phyloP scores from a whole-genome alignment of 2,329 filamentous ascomycete species.

The Leptographium lundbergii region DNA sequence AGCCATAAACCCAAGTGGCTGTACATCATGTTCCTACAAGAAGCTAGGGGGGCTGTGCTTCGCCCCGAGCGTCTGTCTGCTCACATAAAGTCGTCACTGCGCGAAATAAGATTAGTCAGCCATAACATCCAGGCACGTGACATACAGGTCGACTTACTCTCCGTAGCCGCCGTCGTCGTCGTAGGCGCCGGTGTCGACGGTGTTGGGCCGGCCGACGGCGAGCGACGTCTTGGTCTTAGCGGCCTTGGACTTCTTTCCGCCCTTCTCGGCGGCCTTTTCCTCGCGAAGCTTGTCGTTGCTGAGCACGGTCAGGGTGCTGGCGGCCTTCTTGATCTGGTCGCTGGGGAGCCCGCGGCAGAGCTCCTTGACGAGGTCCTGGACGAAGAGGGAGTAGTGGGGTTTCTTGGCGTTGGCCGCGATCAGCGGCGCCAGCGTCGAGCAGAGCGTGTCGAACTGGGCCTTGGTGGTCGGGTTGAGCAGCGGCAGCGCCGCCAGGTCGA shows the following conservation, averaged over 20 bases:
- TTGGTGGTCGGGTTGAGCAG: conserved; percentile 87
- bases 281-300: conserved; percentile 98
- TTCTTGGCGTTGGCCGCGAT: conserved; percentile 68
- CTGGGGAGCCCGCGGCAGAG: conserved; percentile 78
- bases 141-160: conserved; percentile 49
- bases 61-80: conserved; percentile 9
- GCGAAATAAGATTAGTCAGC: neutral
- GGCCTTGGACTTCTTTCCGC: conserved; percentile 92
- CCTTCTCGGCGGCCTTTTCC: conserved; percentile 89
- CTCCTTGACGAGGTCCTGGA: conserved; percentile 82
- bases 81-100: conserved; percentile 64
- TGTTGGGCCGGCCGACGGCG: conserved; percentile 48
- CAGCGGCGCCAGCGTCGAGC: conserved; percentile 67
- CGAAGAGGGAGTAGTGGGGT: conserved; percentile 77
- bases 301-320: conserved; percentile 74
- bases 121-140: neutral
- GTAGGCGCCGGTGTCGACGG: conserved; percentile 59
- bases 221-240: conserved; percentile 88
- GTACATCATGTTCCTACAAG: neutral
- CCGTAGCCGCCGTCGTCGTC: conserved; percentile 55
- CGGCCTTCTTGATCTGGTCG: conserved; percentile 93
- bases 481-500: conserved; percentile 69
- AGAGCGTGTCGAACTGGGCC: conserved; percentile 69
- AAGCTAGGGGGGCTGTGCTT: neutral
- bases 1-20: neutral